These are phyloP conservation scores for Bombardia bombarda DNA, from an alignment of 495 filamentous ascomycete genomes.

Conservation along the genomic window DNA sequence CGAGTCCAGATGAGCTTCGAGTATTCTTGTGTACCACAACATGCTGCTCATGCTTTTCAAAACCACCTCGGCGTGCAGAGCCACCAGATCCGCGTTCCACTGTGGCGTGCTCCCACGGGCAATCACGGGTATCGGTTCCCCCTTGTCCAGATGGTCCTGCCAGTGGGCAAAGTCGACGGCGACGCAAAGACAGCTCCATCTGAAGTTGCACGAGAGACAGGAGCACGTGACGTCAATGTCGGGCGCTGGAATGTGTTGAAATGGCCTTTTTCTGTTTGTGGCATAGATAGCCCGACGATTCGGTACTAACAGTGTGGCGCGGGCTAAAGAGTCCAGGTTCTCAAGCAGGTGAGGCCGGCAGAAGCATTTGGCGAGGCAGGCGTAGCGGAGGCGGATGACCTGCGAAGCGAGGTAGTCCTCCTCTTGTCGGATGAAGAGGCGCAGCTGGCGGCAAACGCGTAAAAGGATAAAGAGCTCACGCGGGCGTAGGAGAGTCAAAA, in stretches of 20 bases:
- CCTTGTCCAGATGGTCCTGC: conserved; percentile 40
- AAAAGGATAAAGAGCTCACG: conserved; percentile 38
- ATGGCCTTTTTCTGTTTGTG: conserved; percentile 33
- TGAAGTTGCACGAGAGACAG: conserved; percentile 42
- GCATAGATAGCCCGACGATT: conserved; percentile 30
- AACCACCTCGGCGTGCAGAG: conserved; percentile 30
- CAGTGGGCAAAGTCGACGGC: conserved; percentile 47
- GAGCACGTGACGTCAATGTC: conserved; percentile 37
- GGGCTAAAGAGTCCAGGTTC: conserved; percentile 18
- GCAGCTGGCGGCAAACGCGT: conserved; percentile 27
- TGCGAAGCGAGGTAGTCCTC: conserved; percentile 28
- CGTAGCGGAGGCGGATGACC: conserved; percentile 36
- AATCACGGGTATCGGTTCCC: conserved; percentile 44
- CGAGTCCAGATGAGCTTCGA: conserved; percentile 44
- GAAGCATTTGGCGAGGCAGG: conserved; percentile 39
- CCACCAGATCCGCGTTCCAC: conserved; percentile 40
- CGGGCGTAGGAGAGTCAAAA: conserved; percentile 35
- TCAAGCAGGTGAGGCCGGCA: conserved; percentile 33
- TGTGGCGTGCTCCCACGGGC: conserved; percentile 30
- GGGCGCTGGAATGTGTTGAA: conserved; percentile 38
- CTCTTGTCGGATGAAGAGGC: conserved; percentile 30
- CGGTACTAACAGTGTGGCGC: too few relatives aligned
- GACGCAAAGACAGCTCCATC: conserved; percentile 45
- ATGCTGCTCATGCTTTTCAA: conserved; percentile 30
- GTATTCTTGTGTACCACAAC: conserved; percentile 40